Conservation (phyloP, 176 grass and related monocot genomes). For the Zizania latifolia region DNA sequence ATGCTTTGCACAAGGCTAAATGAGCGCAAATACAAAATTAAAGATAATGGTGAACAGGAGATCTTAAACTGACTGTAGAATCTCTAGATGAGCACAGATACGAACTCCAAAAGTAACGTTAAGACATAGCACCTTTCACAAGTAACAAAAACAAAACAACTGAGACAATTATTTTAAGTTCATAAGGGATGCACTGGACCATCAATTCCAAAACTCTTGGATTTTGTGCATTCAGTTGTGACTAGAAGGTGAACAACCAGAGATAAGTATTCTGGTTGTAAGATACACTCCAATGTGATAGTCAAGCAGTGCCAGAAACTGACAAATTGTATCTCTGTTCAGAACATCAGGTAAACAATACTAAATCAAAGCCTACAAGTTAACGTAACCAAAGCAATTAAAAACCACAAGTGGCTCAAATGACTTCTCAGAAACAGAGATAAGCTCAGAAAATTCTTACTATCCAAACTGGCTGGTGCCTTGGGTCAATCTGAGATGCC, state of each 20-base stretch:
- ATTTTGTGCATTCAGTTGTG: neutral
- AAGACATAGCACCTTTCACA: neutral
- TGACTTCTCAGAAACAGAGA: neutral
- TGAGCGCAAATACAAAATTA: neutral
- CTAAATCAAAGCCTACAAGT: neutral
- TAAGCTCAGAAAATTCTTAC: slow-evolving; percentile 47
- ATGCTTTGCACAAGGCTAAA: neutral
- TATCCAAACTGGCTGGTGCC: slow-evolving; percentile 93
- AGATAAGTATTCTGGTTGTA: neutral
- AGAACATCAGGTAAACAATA: neutral
- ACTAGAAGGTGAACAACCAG: neutral
- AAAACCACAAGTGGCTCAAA: neutral
- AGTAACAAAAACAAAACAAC: neutral
- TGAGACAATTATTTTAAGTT: neutral
- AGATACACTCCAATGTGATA: neutral
- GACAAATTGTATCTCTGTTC: neutral
- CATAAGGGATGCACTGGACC: neutral
- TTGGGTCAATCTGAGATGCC: slow-evolving; percentile 83
- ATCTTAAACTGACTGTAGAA: neutral
- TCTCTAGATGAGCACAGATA: neutral
- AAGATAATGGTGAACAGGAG: neutral
- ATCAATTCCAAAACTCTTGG: neutral
- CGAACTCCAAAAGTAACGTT: neutral
- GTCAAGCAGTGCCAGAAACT: neutral
- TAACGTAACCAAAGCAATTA: neutral